Evolutionary conservation across 1,284 basidiomycete genomes (phyloP), one percentile per base, ranked within the genome.

Genomic region (Irpex lacteus): DNA sequence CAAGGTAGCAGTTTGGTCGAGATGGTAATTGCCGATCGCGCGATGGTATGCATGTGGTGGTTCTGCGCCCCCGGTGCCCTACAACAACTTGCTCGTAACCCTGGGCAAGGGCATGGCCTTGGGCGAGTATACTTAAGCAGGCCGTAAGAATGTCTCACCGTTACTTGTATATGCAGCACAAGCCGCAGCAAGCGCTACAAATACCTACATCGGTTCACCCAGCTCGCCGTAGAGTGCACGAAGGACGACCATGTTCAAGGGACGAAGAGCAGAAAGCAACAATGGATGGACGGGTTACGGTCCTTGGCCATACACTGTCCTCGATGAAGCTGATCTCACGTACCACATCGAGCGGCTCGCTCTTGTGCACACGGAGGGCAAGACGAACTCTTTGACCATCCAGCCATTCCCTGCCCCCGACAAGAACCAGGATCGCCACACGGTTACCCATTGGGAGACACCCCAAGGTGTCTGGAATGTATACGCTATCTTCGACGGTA

Each of bases 401-500:
- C 65, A 66, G 38, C 62, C 65, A 11, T 63, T 44, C 54, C 65
- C 65, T 1, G 61, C 21, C 7, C 34, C 54, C 6, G 47, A 60
- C 52, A 36, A 56, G 53, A 68, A 64, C 56, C 67, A 68, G 55
- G 88, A 90, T 69, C 81, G 88, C 60, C 85, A 86, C 67, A 80
- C 85, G 36, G 80, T 88, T 62, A 82, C 82, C 15, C 78, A 83
- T 69, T 77, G 90, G 67, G 75, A 85, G 47, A 75, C 90, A 58
- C 77, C 79, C 60, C 87, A 85, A 5, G 80, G 77, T 40, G 5
- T 47, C 13, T 90, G 88, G 88, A 80, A 80, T 7, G 81, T 90
- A 67, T 85, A 85, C 0, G 87, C 85, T 49, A 85, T 90, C 38
- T 90, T 90, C 70, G 88, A 90, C 72, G 88, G 88, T 89, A 66